These are phyloP conservation scores for Vachellia pachyceras DNA, from an alignment of 306 rosid genomes.

Conservation along the genomic window DNA sequence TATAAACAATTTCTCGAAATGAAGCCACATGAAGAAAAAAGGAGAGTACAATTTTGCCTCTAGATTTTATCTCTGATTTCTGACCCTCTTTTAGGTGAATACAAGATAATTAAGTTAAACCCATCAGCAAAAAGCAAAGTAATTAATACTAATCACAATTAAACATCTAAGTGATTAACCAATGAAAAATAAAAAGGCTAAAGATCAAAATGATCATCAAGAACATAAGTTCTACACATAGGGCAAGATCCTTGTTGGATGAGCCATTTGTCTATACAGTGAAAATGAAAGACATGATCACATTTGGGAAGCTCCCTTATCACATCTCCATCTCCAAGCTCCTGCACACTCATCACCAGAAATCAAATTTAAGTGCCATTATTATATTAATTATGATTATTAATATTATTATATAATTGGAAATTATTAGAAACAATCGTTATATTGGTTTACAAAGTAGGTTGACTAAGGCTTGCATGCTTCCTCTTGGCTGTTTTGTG, in stretches of 20 bases:
- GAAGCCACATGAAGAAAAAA: background rate
- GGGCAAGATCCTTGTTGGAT: conserved; percentile 53
- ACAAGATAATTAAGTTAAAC: background rate
- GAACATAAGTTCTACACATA: conserved; percentile 47
- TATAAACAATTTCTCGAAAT: background rate
- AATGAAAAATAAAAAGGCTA: background rate
- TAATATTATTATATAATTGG: no score
- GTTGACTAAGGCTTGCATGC: background rate
- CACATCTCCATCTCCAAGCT: conserved; percentile 49
- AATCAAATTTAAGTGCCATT: background rate
- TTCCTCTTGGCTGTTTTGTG: background rate
- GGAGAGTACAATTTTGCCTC: background rate
- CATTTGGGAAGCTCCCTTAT: conserved; percentile 53
- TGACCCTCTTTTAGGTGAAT: no score
- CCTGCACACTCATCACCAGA: conserved; percentile 40
- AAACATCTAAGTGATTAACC: background rate
- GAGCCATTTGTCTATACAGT: conserved; percentile 56
- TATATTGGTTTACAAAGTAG: background rate
- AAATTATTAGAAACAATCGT: background rate
- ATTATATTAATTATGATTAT: background rate
- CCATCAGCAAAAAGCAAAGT: background rate
- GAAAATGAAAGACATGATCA: conserved; percentile 45
- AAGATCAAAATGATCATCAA: background rate
- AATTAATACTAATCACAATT: background rate
- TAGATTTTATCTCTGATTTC: no score